Evolutionary conservation across 2,329 filamentous ascomycete species (phyloP), one percentile per base, ranked within the genome.

Genomic region (Juglanconis oblonga): DNA sequence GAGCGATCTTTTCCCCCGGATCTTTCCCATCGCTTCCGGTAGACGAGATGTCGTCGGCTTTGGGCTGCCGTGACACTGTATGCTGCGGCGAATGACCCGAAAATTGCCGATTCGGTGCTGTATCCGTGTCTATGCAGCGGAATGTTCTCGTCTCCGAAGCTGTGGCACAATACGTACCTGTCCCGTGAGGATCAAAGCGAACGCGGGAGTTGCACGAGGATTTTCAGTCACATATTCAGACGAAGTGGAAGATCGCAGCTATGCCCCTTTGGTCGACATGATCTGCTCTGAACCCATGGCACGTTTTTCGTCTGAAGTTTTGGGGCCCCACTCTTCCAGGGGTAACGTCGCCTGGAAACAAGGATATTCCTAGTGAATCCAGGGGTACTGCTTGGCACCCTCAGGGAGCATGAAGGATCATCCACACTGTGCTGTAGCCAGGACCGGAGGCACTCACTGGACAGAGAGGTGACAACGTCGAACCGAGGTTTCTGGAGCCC

Each of bases 291-390:
- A 36, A 4, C 49, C 60, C 57, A 52, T 53, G 60, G 54, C 44
- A 59, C 48, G 49, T 56, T 62, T 24, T 53, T 62, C 57, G 60
- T 62, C 60, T 57, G 49, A 62, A 56, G 60, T 53, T 49, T 58
- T 9, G 33, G 14, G 52, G 56, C 8, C 29, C 60, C 60, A 56
- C 40, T 31, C 13, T 56, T 52, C 48, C 57, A 57, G 50, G 60
- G 60, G 60, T 40, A 36, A 59, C 3, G 60, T 57, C 32, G 57
- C 47, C 51, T 42, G 17, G 13, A 52, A 17, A 52, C 57, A 62
- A 55, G 57, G 57, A 31, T 51, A 51, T 17, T 8, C 48, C 36
- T 32, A 8, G 10, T n/a, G 10, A n/a, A 10, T 29, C 14, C 17
- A 45, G 38, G 38, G 8, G 14, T 31, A 40, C 17, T 10, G 9